Evolutionary conservation across 2,329 filamentous ascomycete genomes (phyloP), one percentile per base, ranked within the genome.

Genomic region (Nemania serpens): DNA sequence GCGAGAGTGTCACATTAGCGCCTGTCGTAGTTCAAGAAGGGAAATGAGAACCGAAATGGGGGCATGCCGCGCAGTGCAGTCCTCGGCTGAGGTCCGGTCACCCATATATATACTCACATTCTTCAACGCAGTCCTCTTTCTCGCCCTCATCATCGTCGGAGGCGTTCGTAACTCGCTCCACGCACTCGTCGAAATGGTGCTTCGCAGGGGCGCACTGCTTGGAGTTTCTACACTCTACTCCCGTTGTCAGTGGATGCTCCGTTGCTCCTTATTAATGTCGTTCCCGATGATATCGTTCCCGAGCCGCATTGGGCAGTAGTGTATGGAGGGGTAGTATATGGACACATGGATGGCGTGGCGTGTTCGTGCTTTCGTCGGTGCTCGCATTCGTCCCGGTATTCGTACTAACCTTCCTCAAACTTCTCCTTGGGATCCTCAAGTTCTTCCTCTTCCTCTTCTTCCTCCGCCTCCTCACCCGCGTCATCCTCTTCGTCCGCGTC

Each of bases 141-240:
- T 98, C 95, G 74, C 91, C 88, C 58, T 82, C 88, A 71, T 89
- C 87, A 67, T 89, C 85, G 70, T 89, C 86, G 74, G 92, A 87
- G 68, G 79, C 76, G 62, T 74, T 74, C 63, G 88, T 91, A 71
- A 99, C 95, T 73, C 95, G 93, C 86, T 97, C 93, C 71, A 94
- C 93, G 78, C 95, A 99, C 82, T 97, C 92, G 69, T 98, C 94
- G 78, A 90, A 98, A 86, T 99, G 95, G 85, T 98, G 94, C 88
- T 98, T 99, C 75, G 87, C 86, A 62, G 90, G 88, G 64, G 89
- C 84, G 81, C 95, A 99, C 79, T 91, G 83, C 78, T 89, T 85
- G 68, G 93, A 93, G 78, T 94, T 87, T 79, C 87, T 86, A 86
- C 95, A 99, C 75, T 97, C 95, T 98, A 70, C 70, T 53, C 22